Evolutionary conservation across 805 yeast species (phyloP), one percentile per base, ranked within the genome.

Genomic region (Candida coquimbonensis): DNA sequence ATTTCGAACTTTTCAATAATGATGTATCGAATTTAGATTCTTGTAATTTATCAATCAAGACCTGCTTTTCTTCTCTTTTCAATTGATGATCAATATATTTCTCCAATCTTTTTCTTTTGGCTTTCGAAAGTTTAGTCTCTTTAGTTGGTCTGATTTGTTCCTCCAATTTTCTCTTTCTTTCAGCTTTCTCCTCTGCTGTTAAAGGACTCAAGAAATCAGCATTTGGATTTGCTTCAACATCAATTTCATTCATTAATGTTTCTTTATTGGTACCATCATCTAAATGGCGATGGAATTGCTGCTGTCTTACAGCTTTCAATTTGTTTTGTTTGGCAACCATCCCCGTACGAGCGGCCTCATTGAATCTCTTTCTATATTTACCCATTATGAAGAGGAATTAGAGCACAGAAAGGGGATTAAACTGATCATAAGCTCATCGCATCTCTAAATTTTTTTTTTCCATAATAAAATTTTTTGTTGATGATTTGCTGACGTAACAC

Each of bases 21-120:
- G 81, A 67, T 0, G 96, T 79, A 59, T 90, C 96, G 40, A 91
- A 74, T 32, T 68, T 67, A 9, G 77, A 68, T 26, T 73, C 74
- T 42, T 82, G 75, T 37, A 91, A 69, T 61, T 88, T 89, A 52
- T 83, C 80, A 38, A 91, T 68, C 44, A 91, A 68, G 3, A 76
- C 74, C 54, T 85, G 85, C 63, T 86, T 86, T 65, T 91, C 98
- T 62, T 91, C 96, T 59, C 95, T 71, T 57, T 83, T 84, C 54
- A 89, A 60, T 61, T 89, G 96, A 65, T 87, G 95, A 48, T 89
- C 95, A 35, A 91, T 88, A 63, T 88, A 91, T 64, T 91, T 91
- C 50, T 91, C 97, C 38, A 91, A 67, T 47, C 98, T 68, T 67
- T 85, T 79, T 76, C 71, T 73, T 69, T 91, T 84, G 41, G 83